Percentiles rank a stretch among this genome's conserved stretches.
phyloP scores from a whole-genome alignment of 306 rosid species.

The Cicer yamashitae region DNA sequence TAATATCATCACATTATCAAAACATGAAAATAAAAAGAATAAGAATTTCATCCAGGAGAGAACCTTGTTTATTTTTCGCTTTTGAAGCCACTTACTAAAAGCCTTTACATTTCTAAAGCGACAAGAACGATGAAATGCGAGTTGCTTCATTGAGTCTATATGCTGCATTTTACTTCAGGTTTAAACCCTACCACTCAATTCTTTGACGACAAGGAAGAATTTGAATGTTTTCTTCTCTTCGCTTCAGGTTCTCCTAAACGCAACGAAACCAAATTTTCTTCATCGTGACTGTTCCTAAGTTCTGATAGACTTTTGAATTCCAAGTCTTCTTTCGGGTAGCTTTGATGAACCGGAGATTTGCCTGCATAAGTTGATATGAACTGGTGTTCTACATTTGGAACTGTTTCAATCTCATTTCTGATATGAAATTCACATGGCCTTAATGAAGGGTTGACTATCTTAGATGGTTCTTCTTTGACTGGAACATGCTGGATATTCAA shows the following conservation, averaged over 20 bases:
- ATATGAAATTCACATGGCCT: constrained; percentile 54
- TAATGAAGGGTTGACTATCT: constrained; percentile 49
- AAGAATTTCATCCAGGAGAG: constrained; percentile 49
- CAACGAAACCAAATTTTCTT: constrained; percentile 72
- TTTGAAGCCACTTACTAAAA: constrained; percentile 43
- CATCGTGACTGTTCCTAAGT: constrained; percentile 62
- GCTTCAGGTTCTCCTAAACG: constrained; percentile 81
- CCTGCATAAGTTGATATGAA: constrained; percentile 66
- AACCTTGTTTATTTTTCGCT: constrained; percentile 46
- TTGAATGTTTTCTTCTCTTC: constrained; percentile 72
- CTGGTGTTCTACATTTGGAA: constrained; percentile 72
- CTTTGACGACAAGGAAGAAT: constrained; percentile 51
- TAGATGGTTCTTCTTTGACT: constrained; percentile 58
- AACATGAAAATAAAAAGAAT: constrained; percentile 52
- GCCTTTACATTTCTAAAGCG: constrained; percentile 40
- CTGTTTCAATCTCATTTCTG: constrained; percentile 59
- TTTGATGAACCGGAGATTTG: constrained; percentile 58
- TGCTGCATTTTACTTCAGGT: constrained; percentile 49
- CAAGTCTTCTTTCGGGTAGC: constrained; percentile 52
- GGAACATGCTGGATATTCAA: constrained; percentile 60
- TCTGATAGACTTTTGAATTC: constrained; percentile 62
- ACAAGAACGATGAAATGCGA: constrained; percentile 40
- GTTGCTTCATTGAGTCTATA: constrained; percentile 46
- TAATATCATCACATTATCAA: constrained; percentile 51
- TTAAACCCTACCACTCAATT: constrained; percentile 50